Conservation (phyloP, 805 yeast genomes). For the Wickerhamomyces ciferrii region DNA sequence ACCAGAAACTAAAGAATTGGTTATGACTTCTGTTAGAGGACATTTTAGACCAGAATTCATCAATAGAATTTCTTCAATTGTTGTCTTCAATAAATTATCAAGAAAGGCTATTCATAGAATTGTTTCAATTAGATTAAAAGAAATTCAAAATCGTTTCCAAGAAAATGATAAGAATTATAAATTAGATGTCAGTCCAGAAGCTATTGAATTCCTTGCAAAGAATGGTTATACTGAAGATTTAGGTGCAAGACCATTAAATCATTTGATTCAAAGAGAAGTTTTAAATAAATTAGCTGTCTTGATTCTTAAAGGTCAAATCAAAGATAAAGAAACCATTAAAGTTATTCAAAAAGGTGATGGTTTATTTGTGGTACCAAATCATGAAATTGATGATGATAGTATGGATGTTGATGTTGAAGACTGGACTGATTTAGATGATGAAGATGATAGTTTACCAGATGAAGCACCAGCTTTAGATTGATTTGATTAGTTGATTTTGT, state of each 20-base stretch:
- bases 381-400: constrained; percentile 49
- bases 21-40: constrained; percentile 75
- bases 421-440: constrained; percentile 57
- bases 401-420: constrained; percentile 54
- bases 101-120: constrained; percentile 90
- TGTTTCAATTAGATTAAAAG: constrained; percentile 77
- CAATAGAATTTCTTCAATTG: constrained; percentile 91
- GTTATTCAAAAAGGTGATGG: constrained; percentile 56
- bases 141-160: constrained; percentile 81
- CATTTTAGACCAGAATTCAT: constrained; percentile 98
- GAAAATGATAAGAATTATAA: constrained; percentile 75
- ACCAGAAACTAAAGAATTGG: constrained; percentile 64
- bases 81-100: constrained; percentile 88
- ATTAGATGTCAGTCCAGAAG: constrained; percentile 68
- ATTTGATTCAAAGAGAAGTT: constrained; percentile 84
- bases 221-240: constrained; percentile 89
- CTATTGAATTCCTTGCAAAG: constrained; percentile 75
- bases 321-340: constrained; percentile 81
- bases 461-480: not conserved
- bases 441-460: constrained; percentile 28
- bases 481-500: not conserved
- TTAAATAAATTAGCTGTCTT: constrained; percentile 87
- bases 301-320: constrained; percentile 79
- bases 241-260: constrained; percentile 95
- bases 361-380: constrained; percentile 81